Base-by-base conservation (phyloP, 257 asterid genomes). In the Solanum paucissectum region DNA sequence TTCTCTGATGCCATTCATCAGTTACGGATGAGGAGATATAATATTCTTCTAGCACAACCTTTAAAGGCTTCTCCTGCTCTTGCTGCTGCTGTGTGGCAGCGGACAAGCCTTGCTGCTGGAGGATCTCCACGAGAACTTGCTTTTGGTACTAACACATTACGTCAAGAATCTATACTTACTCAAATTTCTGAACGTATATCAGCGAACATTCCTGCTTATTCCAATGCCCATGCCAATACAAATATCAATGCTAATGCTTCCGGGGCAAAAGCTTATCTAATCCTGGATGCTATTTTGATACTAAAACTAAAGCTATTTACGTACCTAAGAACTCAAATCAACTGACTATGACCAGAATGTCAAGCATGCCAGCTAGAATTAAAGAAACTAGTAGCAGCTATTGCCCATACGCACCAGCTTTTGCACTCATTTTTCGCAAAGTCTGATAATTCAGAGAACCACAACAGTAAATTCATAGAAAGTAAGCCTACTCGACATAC, bases 31-130 rank as follows among this genome's bases (percentile, higher is more conserved):
- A 91, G 93, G 32, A 83, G 90, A 66, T 91, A 91, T 87, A 91
- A 94, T 86, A 91, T 94, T 88, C 93, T 92, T 85, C 83, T 92
- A 12, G 94, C 96, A 49, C 95, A 94, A 85, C 94, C 95, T 25
- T 38, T 40, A 32, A 66, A 91, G 75, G 92, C 92, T n/a, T 92
- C 95, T 3, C 87, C 87, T 27, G 88, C 92, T 66, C 95, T 93
- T 52, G 89, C 85, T 86, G 92, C 94, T 69, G 95, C 92, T 52
- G 94, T 93, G 23, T 94, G 95, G 95, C 90, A 27, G 12, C 91
- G 95, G 94, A 82, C 91, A 62, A 91, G 90, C 83, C 90, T 91
- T 23, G 86, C 84, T 18, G n/a, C 86, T n/a, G 95, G 92, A 49
- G 93, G 93, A 12, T 77, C 64, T 36, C 93, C 93, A 14, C 87